These are phyloP conservation scores for Xylaria nigripes DNA, from an alignment of 495 filamentous ascomycete genomes.

Conservation along the genomic window DNA sequence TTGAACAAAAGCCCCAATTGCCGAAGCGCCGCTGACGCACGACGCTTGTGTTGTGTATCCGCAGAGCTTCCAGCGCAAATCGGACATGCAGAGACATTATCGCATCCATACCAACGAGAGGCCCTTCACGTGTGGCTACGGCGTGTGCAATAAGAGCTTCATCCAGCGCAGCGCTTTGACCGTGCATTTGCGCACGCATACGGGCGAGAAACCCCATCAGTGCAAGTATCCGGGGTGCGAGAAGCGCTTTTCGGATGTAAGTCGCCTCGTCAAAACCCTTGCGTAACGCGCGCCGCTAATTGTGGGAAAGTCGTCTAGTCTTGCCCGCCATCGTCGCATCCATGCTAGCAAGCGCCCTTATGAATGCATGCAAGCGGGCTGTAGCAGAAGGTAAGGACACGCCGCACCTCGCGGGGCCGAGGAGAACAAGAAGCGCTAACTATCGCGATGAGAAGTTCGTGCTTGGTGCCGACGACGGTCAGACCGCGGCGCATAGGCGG, in stretches of 20 bases:
- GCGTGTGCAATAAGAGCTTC: constrained; percentile 79
- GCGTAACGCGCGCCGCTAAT: not conserved
- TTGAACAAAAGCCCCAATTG: no score
- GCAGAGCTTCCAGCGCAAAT: constrained; percentile 92
- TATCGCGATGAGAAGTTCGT: constrained; percentile 52
- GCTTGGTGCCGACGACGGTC: constrained; percentile 79
- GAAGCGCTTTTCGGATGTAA: constrained; percentile 82
- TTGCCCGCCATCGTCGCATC: constrained; percentile 78
- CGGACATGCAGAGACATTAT: constrained; percentile 79
- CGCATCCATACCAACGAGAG: constrained; percentile 87
- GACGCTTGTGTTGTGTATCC: not conserved
- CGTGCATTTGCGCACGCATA: constrained; percentile 80
- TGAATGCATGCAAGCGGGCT: constrained; percentile 68
- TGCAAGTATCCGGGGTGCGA: constrained; percentile 73
- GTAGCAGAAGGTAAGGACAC: constrained; percentile 61
- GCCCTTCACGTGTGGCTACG: constrained; percentile 59
- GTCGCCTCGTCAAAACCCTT: constrained; percentile 19
- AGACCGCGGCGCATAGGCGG: constrained; percentile 66
- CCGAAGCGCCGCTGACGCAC: constrained; percentile 1
- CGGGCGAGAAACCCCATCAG: constrained; percentile 81
- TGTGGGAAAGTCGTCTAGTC: constrained; percentile 66
- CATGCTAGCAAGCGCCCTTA: constrained; percentile 85
- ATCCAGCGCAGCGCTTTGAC: constrained; percentile 84
- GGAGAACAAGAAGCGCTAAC: constrained; percentile 19
- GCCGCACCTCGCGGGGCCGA: not conserved